phyloP scores from a whole-genome alignment of 768 basidiomycete species.

The Coprinopsis cinerea region DNA sequence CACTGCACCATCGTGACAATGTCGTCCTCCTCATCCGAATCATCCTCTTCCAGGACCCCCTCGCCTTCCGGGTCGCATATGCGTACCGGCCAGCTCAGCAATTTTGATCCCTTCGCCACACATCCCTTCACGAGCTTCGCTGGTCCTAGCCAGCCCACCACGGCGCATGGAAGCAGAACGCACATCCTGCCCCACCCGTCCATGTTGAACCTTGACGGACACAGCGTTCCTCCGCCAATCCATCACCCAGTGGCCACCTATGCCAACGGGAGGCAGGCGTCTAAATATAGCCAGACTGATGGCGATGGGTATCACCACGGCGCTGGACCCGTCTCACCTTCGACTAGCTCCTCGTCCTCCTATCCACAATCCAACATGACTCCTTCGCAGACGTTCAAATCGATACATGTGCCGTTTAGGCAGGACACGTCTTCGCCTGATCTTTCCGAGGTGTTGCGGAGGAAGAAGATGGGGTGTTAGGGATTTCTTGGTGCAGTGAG shows the following conservation, averaged over 20 bases:
- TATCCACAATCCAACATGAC: not conserved
- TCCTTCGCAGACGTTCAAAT: conserved; percentile 1
- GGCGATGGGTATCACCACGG: not conserved
- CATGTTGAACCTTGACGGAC: conserved; percentile 4
- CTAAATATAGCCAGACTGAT: conserved; percentile 2
- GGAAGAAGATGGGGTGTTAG: conserved; percentile 3
- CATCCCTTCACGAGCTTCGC: conserved; percentile 11
- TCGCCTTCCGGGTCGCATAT: conserved; percentile 2
- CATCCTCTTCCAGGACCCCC: conserved; percentile 8
- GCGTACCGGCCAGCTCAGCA: not conserved
- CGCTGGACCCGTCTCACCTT: not conserved
- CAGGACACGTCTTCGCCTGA: conserved; percentile 12
- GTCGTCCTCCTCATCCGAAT: conserved; percentile 4
- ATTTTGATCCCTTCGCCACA: conserved; percentile 9
- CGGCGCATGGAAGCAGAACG: not conserved
- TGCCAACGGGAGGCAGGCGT: not conserved
- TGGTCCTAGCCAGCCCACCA: conserved; percentile 6
- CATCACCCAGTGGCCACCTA: not conserved
- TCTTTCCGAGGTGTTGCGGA: conserved; percentile 8
- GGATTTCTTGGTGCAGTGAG: no score
- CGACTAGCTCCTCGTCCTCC: not conserved
- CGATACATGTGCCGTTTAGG: conserved; percentile 9
- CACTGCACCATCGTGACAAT: not conserved
- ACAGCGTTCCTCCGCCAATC: not conserved
- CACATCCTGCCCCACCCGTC: conserved; percentile 10